These are phyloP conservation scores for Globisporangium uncinulatum DNA, from an alignment of 352 stramenopile genomes.

Conservation along the genomic window DNA sequence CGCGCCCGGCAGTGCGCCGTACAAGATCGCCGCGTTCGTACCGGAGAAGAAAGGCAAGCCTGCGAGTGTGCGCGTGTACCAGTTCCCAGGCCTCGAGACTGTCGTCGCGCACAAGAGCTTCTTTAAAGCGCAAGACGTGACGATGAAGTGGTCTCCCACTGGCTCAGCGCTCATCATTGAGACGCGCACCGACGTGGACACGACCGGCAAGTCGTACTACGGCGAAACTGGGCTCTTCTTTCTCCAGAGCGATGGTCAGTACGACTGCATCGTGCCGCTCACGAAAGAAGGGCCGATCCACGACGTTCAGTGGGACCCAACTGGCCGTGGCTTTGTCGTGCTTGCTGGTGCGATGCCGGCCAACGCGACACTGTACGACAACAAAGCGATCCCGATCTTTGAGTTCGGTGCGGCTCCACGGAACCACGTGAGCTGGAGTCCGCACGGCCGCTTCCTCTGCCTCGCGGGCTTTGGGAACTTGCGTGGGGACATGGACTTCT, in stretches of 20 bases:
- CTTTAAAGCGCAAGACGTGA: conserved; percentile 89
- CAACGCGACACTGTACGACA: conserved; percentile 95
- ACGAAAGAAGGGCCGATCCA: conserved; percentile 92
- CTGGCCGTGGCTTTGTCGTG: conserved; percentile 90
- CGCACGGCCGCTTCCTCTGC: conserved; percentile 95
- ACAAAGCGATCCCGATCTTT: conserved; percentile 92
- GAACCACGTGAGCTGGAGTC: conserved; percentile 95
- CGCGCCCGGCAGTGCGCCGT: conserved; percentile 64
- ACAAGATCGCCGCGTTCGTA: conserved; percentile 84
- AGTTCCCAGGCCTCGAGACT: conserved; percentile 64
- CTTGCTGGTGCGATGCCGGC: conserved; percentile 94
- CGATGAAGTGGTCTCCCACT: conserved; percentile 87
- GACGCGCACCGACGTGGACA: conserved; percentile 90
- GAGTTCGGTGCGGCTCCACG: conserved; percentile 94
- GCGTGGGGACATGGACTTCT: conserved; percentile 95
- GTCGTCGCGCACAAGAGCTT: conserved; percentile 83
- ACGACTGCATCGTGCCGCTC: conserved; percentile 88
- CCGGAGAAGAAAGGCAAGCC: conserved; percentile 89
- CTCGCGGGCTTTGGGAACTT: conserved; percentile 97
- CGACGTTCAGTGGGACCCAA: conserved; percentile 94
- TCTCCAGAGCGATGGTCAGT: conserved; percentile 88
- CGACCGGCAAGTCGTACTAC: conserved; percentile 96
- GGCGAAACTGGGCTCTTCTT: conserved; percentile 96
- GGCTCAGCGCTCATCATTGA: conserved; percentile 85
- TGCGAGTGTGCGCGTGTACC: conserved; percentile 79